These are phyloP conservation scores for Microbotryum violaceum DNA, from an alignment of 1,284 basidiomycete species.

Conservation along the genomic window DNA sequence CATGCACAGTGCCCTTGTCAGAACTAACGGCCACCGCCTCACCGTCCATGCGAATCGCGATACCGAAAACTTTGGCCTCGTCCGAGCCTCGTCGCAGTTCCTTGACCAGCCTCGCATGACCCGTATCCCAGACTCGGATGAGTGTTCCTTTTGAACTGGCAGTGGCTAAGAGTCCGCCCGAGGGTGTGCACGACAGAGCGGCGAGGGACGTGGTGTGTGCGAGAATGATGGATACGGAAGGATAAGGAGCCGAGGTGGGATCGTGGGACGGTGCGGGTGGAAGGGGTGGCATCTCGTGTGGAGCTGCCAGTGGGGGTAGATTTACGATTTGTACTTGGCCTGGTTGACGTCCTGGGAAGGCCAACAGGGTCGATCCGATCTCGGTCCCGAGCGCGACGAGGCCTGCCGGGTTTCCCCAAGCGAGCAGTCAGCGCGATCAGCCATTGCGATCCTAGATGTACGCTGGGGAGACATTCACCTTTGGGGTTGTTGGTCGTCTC, in stretches of 20 bases:
- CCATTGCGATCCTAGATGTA: too few species aligned
- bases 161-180: conserved; percentile 73
- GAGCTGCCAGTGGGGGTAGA: conserved; percentile 52
- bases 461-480: conserved; percentile 50
- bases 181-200: conserved; percentile 65
- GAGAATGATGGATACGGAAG: conserved; percentile 58
- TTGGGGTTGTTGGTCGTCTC: conserved; percentile 80
- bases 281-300: conserved; percentile 45
- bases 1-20: conserved; percentile 91
- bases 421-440: not conserved
- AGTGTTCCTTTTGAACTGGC: conserved; percentile 79
- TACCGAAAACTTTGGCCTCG: conserved; percentile 83
- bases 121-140: conserved; percentile 80
- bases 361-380: conserved; percentile 67
- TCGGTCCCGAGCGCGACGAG: conserved; percentile 72
- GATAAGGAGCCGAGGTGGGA: conserved; percentile 22
- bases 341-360: conserved; percentile 75
- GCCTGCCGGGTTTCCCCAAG: conserved; percentile 48
- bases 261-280: conserved; percentile 48
- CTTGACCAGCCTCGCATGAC: conserved; percentile 51
- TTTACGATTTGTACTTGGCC: conserved; percentile 87
- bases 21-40: conserved; percentile 78
- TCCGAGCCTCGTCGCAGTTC: conserved; percentile 84
- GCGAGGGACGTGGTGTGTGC: conserved; percentile 76
- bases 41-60: conserved; percentile 54